Base-by-base conservation (phyloP, 192 early-diverging fungal species). In the Entomortierella beljakovae region DNA sequence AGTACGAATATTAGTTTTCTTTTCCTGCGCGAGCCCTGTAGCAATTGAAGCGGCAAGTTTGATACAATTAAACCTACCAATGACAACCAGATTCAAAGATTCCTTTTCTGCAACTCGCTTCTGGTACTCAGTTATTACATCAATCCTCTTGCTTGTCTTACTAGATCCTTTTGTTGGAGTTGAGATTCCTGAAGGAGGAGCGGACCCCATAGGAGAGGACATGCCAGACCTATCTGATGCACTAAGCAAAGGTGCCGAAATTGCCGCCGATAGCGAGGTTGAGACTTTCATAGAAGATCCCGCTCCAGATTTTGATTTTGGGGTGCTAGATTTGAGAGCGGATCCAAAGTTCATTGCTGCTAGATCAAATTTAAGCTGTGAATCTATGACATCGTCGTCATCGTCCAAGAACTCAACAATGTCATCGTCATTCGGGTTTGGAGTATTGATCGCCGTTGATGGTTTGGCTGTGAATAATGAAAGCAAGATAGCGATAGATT, bases 81-180 rank as follows among this genome's bases (percentile, higher is more conserved):
- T 92, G 2, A 99, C 90, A 1, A 97, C 93, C 33, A 99, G 84
- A 69, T 96, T 96, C 63, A 98, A 62, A 8, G 83, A 86, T 5
- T 87, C 88, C 57, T 95, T 95, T 31, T 88, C 88, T 15, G 82
- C 73, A 22, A 83, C 66, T 3, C 93, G 83, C 71, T 91, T 92
- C 46, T 85, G 87, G 73, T 89, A 92, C 74, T 95, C 92, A 61
- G 80, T 84, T 29, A 84, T 46, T 1, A 96, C 84, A 81, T 96
- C 80, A 60, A 95, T 88, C n/a, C 82, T 84, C 56, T 90, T 91
- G n/a, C 83, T 81, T 28, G 61, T 35, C 22, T 71, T 76, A 26
- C 73, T 58, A 7, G 80, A 70, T 42, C 87, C 82, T 48, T 63
- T 73, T 29, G 68, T 61, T 15, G 68, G 74, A 20, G 83, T 79